Evolutionary conservation across 495 filamentous ascomycete species (phyloP), one percentile per base, ranked within the genome.

Genomic region (Xylaria acuta): DNA sequence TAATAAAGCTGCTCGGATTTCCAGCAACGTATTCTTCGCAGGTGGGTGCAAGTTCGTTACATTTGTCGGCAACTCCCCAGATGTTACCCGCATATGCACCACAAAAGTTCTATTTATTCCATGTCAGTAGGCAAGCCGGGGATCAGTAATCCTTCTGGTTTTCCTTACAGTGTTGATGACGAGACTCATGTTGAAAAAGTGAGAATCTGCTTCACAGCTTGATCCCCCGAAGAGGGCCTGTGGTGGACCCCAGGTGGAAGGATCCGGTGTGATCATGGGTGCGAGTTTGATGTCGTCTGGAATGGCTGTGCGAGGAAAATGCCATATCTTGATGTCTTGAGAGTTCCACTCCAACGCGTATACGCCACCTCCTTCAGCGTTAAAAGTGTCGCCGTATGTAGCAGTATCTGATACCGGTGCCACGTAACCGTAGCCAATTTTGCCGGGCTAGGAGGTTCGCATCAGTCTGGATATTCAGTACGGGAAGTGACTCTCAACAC

Each of bases 11-110:
- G 2, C 72, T 60, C 0, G 92, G 91, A 74, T 91, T 88, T n/a
- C 83, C 75, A 16, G 84, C 86, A 20, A 95, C 92, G 74, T 86
- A 93, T 22, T 86, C 86, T 63, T 86, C 79, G 72, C 92, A 94
- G 47, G 86, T 90, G 18, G 80, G 67, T 9, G 84, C 87, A 22
- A 82, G 78, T 59, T 74, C 72, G 58, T 75, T 72, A 72, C 87
- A 89, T 60, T 79, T 76, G 47, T 73, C 38, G 53, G 82, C 75
- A 5, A 64, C 22, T 6, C 65, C 69, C 88, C 88, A 91, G 36
- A 89, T 86, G 41, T 87, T 84, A 49, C 93, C 94, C 27, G 94
- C 94, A 89, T 93, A 97, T 72, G 94, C 91, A 56, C 95, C 95
- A 80, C 95, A 98, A 83, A 97, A 97, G 9, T 79, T 79, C 77